phyloP scores from a whole-genome alignment of 2,329 filamentous ascomycete genomes.

The Scedosporium apiospermum region DNA sequence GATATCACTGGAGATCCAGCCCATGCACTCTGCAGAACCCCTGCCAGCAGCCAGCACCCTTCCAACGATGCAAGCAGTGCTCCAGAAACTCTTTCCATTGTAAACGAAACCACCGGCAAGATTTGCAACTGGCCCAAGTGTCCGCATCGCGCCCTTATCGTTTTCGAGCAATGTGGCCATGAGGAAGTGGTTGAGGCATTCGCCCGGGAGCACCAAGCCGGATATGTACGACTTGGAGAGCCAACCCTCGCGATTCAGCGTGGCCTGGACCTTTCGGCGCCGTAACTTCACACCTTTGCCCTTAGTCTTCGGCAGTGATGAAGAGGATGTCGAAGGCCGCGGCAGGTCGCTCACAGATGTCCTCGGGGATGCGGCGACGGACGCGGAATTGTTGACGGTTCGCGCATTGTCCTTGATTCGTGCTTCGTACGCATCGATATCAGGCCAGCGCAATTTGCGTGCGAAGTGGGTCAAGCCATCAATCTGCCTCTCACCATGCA shows the following conservation, averaged over 20 bases:
- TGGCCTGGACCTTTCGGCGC: conserved; percentile 45
- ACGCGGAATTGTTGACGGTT: not conserved
- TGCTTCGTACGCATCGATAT: conserved; percentile 40
- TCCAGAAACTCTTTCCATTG: conserved; percentile 57
- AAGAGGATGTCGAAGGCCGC: not conserved
- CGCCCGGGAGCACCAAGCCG: conserved; percentile 55
- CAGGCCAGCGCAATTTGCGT: conserved; percentile 52
- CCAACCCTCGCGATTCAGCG: conserved; percentile 52
- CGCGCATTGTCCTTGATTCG: conserved; percentile 21
- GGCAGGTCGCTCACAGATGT: conserved; percentile 8
- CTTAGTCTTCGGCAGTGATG: not conserved
- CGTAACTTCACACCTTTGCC: conserved; percentile 23
- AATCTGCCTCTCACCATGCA: conserved; percentile 48
- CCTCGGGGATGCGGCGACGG: not conserved
- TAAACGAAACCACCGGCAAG: conserved; percentile 58
- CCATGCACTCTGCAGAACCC: conserved; percentile 56
- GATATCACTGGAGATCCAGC: conserved; percentile 56
- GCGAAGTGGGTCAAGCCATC: conserved; percentile 56
- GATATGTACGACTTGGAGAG: conserved; percentile 59
- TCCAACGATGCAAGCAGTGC: conserved; percentile 54
- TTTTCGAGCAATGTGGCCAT: conserved; percentile 59
- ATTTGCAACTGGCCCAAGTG: conserved; percentile 50
- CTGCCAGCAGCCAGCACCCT: conserved; percentile 54
- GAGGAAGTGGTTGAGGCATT: conserved; percentile 51
- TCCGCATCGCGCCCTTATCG: conserved; percentile 48